A percentile compares a stretch with the other conserved stretches of the same genome.
phyloP scores from a whole-genome alignment of 148 eudicot species.

The Camellia sinensis region DNA sequence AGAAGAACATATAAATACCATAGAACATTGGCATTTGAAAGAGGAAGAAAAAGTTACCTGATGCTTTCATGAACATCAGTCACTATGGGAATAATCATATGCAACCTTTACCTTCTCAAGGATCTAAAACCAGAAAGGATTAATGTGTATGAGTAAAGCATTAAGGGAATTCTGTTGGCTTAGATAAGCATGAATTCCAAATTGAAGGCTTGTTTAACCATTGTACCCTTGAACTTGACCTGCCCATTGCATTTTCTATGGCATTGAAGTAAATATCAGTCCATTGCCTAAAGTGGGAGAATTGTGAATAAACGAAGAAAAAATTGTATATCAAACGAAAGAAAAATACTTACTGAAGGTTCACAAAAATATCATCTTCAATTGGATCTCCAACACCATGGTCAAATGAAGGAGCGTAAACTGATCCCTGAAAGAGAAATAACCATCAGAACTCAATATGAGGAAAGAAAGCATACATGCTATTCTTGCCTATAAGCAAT shows the following conservation, averaged over 20 bases:
- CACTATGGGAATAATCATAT: slow-evolving; percentile 79
- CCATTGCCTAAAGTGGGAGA: not conserved
- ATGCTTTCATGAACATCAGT: slow-evolving; percentile 85
- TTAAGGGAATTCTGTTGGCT: not conserved
- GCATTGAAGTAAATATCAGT: not conserved
- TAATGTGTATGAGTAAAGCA: not conserved
- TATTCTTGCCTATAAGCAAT: too few relatives aligned
- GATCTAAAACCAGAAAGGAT: slow-evolving; percentile 39
- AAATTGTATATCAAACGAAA: too few relatives aligned
- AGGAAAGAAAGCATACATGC: not conserved
- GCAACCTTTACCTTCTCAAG: slow-evolving; percentile 86
- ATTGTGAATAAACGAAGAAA: not conserved
- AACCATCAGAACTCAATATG: slow-evolving; percentile 1
- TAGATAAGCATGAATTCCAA: not conserved
- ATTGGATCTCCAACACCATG: slow-evolving; percentile 97
- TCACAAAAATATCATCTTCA: slow-evolving; percentile 88
- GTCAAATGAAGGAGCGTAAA: slow-evolving; percentile 91
- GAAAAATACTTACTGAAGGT: slow-evolving; percentile 66
- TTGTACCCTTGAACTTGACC: not conserved
- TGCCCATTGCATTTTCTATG: not conserved
- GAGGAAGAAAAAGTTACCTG: slow-evolving; percentile 40
- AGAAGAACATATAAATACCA: not conserved
- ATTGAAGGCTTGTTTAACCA: not conserved
- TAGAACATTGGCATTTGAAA: slow-evolving; percentile 8
- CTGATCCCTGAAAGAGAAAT: slow-evolving; percentile 64